Percentiles rank a stretch among this genome's conserved stretches.
phyloP scores from a whole-genome alignment of 2,329 filamentous ascomycete genomes.

The Monascus ruber region DNA sequence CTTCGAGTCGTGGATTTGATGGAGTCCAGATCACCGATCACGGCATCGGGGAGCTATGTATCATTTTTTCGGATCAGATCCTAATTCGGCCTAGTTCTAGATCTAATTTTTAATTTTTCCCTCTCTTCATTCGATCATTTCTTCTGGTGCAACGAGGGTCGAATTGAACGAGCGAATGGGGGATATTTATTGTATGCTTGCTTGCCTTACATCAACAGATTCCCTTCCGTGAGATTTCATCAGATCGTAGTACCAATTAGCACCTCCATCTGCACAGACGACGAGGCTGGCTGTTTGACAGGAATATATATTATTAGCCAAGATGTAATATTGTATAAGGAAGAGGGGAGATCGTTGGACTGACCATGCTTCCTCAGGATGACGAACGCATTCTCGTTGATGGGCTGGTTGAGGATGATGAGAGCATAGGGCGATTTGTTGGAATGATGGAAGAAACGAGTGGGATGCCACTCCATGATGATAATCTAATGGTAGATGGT shows the following conservation, averaged over 20 bases:
- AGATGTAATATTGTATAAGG: neutral
- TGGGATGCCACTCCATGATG: conserved; percentile 30
- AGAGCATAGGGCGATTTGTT: conserved; percentile 34
- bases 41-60: conserved; percentile 49
- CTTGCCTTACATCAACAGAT: conserved; percentile 19
- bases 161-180: neutral
- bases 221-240: conserved; percentile 22
- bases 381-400: conserved; percentile 34
- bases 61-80: too few species aligned
- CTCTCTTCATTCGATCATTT: too few species aligned
- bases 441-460: conserved; percentile 26
- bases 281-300: conserved; percentile 46
- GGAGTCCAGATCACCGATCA: conserved; percentile 89
- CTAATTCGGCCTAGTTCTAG: too few species aligned
- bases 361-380: conserved; percentile 27
- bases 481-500: too few species aligned
- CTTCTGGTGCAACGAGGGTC: too few species aligned
- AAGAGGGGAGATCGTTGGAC: neutral
- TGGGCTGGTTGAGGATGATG: conserved; percentile 51
- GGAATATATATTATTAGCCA: neutral
- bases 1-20: conserved; percentile 49
- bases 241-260: conserved; percentile 58
- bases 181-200: neutral
- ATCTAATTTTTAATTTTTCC: too few species aligned
- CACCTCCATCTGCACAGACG: conserved; percentile 84